Evolutionary conservation across 2,329 filamentous ascomycete genomes (phyloP), one percentile per base, ranked within the genome.

Genomic region (Cryphonectria radicalis): DNA sequence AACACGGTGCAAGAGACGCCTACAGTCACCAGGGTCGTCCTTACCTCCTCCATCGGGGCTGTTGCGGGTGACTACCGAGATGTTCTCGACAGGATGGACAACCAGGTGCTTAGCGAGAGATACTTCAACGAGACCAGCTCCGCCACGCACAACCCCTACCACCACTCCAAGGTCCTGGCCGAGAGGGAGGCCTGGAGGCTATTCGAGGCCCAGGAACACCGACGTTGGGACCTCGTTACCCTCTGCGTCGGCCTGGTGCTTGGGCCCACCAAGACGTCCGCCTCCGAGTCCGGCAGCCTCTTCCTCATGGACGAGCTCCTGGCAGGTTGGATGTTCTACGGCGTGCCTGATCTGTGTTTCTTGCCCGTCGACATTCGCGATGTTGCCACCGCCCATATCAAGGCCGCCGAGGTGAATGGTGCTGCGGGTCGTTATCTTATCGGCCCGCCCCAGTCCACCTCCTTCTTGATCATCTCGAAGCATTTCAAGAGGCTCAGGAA

Each of bases 101-200:
- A 28, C 62, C 68, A 69, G 19, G 73, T 73, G 5, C 73, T 78
- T 19, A 73, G 74, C 37, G 70, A 76, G 8, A 53, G 70, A 1
- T 74, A 76, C 63, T 78, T 75, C 64, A 78, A 78, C 71, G 74
- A 70, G 28, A 76, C 76, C 60, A 77, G 75, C 72, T 73, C 74
- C n/a, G 73, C 73, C 10, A 75, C 53, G n/a, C 69, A 76, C 46
- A 77, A 78, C 63, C 70, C 76, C 3, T 78, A 78, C 68, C 69
- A 73, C 40, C 76, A 77, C 65, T 78, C 76, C 67, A 78, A 78
- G 42, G 75, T 77, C 0, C 32, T 76, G 22, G 76, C 76, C 10
- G 77, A 79, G 46, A 75, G 73, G 42, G 77, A 77, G 60, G 77
- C 76, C 10, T 79, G 77, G 77, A 75, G 70, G 62, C 63, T 76